Conservation (phyloP, 805 yeast genomes). For the Myxozyma sirexii region DNA sequence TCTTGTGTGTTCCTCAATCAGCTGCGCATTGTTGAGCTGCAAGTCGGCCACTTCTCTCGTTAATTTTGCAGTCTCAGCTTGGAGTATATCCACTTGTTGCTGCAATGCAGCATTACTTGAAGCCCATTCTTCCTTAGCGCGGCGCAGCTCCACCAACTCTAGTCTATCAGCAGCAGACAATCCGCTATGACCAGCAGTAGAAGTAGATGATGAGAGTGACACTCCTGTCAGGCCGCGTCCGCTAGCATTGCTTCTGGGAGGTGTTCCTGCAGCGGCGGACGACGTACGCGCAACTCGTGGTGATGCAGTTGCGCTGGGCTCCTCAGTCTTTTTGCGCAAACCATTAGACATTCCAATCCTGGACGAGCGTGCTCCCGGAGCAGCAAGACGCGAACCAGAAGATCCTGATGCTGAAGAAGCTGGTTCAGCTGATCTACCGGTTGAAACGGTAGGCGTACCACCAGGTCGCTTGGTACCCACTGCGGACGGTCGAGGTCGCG, state of each 20-base stretch:
- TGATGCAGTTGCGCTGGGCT: not conserved
- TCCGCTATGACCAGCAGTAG: constrained; percentile 13
- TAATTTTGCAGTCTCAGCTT: constrained; percentile 41
- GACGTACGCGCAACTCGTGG: not conserved
- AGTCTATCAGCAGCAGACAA: constrained; percentile 42
- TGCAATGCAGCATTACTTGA: constrained; percentile 42
- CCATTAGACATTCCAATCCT: constrained; percentile 1
- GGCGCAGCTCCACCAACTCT: constrained; percentile 55
- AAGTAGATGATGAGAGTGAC: constrained; percentile 21
- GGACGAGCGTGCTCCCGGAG: not conserved
- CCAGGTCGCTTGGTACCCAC: not conserved
- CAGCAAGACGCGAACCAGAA: not conserved
- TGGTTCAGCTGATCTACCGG: not conserved
- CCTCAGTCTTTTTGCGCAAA: constrained; percentile 15
- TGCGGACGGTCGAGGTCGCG: constrained; percentile 22
- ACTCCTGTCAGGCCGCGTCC: constrained; percentile 34
- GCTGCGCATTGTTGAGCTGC: constrained; percentile 41
- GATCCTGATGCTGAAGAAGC: not conserved
- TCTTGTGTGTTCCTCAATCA: constrained; percentile 55
- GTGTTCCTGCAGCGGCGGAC: not conserved
- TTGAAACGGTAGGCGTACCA: not conserved
- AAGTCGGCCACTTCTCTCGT: constrained; percentile 44
- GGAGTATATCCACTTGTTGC: constrained; percentile 40
- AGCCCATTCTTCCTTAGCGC: constrained; percentile 57
- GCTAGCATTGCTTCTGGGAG: not conserved